phyloP scores from a whole-genome alignment of 192 early-diverging fungal genomes.

The Oehlia diaphana region DNA sequence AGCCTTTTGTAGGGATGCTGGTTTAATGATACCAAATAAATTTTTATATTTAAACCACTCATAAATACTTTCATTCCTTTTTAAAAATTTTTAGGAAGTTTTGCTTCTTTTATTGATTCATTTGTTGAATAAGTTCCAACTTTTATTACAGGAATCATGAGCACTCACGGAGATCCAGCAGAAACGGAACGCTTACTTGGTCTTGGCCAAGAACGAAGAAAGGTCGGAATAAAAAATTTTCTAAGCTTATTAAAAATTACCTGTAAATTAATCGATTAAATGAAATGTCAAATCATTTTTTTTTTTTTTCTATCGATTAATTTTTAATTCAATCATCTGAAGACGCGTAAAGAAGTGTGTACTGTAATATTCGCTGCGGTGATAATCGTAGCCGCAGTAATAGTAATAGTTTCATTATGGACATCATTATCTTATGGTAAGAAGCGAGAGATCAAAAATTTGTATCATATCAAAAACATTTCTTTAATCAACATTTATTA shows the following conservation, averaged over 20 bases:
- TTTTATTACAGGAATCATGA: too few species aligned
- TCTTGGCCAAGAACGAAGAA: not conserved
- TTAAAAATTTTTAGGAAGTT: too few species aligned
- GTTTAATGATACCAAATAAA: too few species aligned
- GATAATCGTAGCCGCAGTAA: not conserved
- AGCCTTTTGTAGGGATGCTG: too few species aligned
- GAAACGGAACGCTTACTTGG: not conserved
- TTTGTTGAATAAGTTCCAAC: too few species aligned
- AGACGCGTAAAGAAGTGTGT: not conserved
- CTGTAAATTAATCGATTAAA: too few species aligned
- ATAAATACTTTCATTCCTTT: too few species aligned
- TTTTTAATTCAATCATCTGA: not conserved
- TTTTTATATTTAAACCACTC: too few species aligned
- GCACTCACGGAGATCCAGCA: not conserved
- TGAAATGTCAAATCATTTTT: not conserved
- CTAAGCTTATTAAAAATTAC: too few species aligned
- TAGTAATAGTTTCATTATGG: not conserved
- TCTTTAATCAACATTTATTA: not conserved
- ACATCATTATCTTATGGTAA: not conserved
- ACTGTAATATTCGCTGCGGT: not conserved
- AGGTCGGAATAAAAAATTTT: not conserved
- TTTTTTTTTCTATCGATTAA: not conserved
- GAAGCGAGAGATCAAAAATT: not conserved
- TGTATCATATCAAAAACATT: not conserved
- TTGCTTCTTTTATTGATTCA: too few species aligned